These are phyloP conservation scores for Chrysochromulina parva DNA, from an alignment of 78 protist species.

Conservation along the genomic window DNA sequence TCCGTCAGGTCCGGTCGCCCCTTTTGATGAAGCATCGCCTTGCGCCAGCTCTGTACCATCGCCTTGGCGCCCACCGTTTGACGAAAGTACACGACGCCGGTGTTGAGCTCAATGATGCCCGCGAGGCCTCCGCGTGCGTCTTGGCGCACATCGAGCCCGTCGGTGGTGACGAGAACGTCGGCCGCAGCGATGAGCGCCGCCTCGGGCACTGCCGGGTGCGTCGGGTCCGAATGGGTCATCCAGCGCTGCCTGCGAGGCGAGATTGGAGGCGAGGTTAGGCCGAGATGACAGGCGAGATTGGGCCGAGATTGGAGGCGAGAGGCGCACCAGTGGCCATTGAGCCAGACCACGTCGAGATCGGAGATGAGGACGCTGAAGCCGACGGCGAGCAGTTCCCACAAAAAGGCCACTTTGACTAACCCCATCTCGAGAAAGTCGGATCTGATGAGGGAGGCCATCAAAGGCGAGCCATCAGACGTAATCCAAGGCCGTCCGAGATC, in stretches of 20 bases:
- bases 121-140: neutral
- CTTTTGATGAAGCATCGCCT: neutral
- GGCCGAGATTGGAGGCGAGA: too few relatives aligned
- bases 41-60: neutral
- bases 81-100: constrained; percentile 3
- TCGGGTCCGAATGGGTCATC: neutral
- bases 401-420: neutral
- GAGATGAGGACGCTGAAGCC: constrained; percentile 10
- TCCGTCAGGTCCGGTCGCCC: neutral
- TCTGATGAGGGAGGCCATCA: too few relatives aligned
- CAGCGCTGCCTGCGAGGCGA: too few relatives aligned
- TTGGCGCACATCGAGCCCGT: neutral
- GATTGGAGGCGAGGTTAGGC: too few relatives aligned
- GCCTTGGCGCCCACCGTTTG: neutral
- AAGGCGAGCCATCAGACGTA: neutral
- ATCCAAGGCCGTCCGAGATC: neutral
- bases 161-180: neutral
- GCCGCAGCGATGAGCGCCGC: neutral
- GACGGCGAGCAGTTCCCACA: neutral
- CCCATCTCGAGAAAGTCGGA: too few relatives aligned
- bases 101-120: neutral
- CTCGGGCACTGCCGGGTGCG: neutral
- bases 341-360: constrained; percentile 17
- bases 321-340: neutral
- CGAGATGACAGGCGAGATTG: too few relatives aligned